phyloP scores from a whole-genome alignment of 148 eudicot species.

The Vaccinium macrocarpon region DNA sequence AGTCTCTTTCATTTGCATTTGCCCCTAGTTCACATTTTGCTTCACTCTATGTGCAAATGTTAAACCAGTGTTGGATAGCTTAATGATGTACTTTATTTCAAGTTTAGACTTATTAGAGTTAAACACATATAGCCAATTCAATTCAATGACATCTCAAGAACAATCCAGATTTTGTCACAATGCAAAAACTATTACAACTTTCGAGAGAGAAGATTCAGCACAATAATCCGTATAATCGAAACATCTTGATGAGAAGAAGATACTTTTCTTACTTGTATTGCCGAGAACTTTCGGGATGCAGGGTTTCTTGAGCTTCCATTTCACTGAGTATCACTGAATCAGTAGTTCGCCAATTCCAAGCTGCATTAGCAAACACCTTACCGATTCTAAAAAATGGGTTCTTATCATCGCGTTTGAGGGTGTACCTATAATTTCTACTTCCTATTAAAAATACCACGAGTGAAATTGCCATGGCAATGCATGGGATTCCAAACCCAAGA shows the following conservation, averaged over 20 bases:
- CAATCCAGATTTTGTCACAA: background rate
- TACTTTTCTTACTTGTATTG: constrained; percentile 47
- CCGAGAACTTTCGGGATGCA: constrained; percentile 36
- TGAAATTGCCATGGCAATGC: constrained; percentile 58
- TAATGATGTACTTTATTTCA: background rate
- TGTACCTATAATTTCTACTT: constrained; percentile 52
- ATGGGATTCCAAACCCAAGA: constrained; percentile 90
- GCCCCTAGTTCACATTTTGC: too few relatives aligned
- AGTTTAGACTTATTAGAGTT: background rate
- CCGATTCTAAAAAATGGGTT: constrained; percentile 64
- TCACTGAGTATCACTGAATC: constrained; percentile 32
- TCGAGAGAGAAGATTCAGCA: constrained; percentile 13
- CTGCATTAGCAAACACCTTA: constrained; percentile 54
- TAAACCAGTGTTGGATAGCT: background rate
- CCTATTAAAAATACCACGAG: constrained; percentile 62
- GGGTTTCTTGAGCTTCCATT: constrained; percentile 43
- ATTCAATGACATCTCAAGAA: background rate
- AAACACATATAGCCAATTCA: background rate
- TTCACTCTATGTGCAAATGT: too few relatives aligned
- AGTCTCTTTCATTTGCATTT: too few relatives aligned
- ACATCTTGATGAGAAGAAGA: constrained; percentile 1
- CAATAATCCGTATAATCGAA: constrained; percentile 45
- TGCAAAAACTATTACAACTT: background rate
- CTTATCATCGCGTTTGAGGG: constrained; percentile 29
- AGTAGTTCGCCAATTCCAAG: constrained; percentile 43